phyloP scores from a whole-genome alignment of 345 rosid species.

The Melastoma malabathricum region DNA sequence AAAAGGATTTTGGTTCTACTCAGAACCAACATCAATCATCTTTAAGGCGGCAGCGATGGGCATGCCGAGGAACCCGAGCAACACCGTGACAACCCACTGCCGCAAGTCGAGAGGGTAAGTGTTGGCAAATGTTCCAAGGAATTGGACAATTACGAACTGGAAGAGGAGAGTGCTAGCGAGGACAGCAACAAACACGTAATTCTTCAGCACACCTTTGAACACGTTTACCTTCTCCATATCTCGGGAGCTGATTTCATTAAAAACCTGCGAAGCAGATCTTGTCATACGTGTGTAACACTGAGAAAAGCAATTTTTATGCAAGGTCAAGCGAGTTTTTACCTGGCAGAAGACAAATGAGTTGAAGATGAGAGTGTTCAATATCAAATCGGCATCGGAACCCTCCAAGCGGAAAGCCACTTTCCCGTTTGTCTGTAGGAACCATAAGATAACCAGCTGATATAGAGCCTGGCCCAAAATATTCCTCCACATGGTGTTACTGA shows the following conservation, averaged over 20 bases:
- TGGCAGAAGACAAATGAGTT: too few relatives aligned
- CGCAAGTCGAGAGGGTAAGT: slow-evolving; percentile 52
- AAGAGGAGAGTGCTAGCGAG: slow-evolving; percentile 44
- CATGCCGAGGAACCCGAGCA: slow-evolving; percentile 90
- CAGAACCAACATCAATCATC: slow-evolving; percentile 49
- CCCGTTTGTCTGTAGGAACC: too few relatives aligned
- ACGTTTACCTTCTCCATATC: slow-evolving; percentile 68
- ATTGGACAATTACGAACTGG: slow-evolving; percentile 55
- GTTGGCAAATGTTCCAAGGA: slow-evolving; percentile 58
- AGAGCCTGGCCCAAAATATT: slow-evolving; percentile 23
- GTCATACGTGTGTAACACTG: too few relatives aligned
- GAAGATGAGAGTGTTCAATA: too few relatives aligned
- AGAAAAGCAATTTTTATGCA: too few relatives aligned
- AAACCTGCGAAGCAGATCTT: slow-evolving; percentile 21
- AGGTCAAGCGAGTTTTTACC: too few relatives aligned
- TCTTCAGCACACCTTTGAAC: slow-evolving; percentile 51
- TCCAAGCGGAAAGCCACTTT: too few relatives aligned
- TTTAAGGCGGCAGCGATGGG: slow-evolving; percentile 79
- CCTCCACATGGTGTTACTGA: slow-evolving; percentile 93
- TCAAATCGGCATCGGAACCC: too few relatives aligned
- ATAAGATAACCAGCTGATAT: too few relatives aligned
- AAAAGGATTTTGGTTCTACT: slow-evolving; percentile 7
- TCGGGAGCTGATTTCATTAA: slow-evolving; percentile 73
- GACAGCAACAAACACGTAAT: slow-evolving; percentile 46
- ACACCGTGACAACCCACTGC: slow-evolving; percentile 65